phyloP scores from a whole-genome alignment of 208 protist species.

The Trypanosoma lewisi region DNA sequence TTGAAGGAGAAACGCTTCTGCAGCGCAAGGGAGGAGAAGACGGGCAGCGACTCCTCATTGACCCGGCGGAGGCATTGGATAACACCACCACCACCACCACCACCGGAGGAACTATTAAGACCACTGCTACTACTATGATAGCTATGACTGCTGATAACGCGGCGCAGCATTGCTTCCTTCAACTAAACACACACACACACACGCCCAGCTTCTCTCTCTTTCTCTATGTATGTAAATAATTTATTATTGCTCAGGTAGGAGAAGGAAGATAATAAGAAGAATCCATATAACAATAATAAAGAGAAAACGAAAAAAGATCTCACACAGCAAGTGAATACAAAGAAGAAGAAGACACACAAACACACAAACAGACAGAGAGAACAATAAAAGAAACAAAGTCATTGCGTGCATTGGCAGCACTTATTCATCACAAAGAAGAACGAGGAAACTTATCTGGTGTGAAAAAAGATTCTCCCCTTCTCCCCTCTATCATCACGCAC shows the following conservation, averaged over 20 bases:
- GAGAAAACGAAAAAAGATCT: constrained; percentile 18
- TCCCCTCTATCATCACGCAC: no score
- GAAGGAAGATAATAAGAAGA: background rate
- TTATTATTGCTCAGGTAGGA: background rate
- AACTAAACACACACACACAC: constrained; percentile 3
- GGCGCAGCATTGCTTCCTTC: constrained; percentile 26
- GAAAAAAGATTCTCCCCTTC: no score
- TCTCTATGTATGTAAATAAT: background rate
- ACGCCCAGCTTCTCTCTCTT: constrained; percentile 5
- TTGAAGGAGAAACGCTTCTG: constrained; percentile 83
- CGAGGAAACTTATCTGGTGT: no score
- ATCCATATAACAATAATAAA: constrained; percentile 20
- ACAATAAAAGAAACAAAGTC: no score
- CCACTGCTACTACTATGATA: background rate
- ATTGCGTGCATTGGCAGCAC: no score
- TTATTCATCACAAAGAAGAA: no score
- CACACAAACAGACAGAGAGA: no score
- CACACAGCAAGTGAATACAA: background rate
- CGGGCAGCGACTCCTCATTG: constrained; percentile 10
- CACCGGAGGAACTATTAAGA: no score
- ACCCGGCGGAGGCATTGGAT: background rate
- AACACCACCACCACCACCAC: background rate
- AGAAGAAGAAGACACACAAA: no score
- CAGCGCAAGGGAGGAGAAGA: constrained; percentile 21
- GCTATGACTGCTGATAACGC: background rate